phyloP scores from a whole-genome alignment of 345 rosid genomes.

The Populus alba region DNA sequence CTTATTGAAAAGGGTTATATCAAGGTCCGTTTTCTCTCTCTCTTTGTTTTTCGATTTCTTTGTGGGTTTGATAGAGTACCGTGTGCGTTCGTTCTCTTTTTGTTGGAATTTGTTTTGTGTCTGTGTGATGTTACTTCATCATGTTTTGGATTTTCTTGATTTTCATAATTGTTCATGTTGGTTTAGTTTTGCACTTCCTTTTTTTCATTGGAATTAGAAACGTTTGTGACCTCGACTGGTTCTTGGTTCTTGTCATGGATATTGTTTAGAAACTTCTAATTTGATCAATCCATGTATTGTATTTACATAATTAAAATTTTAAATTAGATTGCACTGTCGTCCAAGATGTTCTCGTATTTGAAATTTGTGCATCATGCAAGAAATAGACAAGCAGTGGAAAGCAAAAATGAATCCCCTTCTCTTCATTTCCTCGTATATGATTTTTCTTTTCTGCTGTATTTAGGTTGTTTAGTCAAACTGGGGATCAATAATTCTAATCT shows the following conservation, averaged over 20 bases:
- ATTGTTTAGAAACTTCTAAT: not conserved
- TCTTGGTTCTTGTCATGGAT: not conserved
- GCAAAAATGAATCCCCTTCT: not conserved
- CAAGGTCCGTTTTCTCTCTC: conserved; percentile 28
- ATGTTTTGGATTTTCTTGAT: not conserved
- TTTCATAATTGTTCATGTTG: not conserved
- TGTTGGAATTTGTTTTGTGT: not conserved
- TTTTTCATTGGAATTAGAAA: not conserved
- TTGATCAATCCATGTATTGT: not conserved
- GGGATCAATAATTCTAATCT: not conserved
- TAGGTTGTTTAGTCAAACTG: not conserved
- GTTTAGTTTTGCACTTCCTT: not conserved
- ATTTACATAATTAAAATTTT: not conserved
- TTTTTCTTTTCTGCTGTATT: not conserved
- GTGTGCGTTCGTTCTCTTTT: not conserved
- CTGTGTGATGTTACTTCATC: not conserved
- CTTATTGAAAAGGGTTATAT: conserved; percentile 90
- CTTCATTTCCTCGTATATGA: not conserved
- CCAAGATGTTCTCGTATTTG: not conserved
- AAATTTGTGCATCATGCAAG: not conserved
- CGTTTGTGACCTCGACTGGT: not conserved
- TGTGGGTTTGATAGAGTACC: not conserved
- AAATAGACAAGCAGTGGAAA: not conserved
- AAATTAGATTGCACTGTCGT: not conserved
- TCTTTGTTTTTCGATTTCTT: not conserved